Base-by-base conservation (phyloP, 1,284 basidiomycete species). In the Anthracocystis panici-leucophaei region DNA sequence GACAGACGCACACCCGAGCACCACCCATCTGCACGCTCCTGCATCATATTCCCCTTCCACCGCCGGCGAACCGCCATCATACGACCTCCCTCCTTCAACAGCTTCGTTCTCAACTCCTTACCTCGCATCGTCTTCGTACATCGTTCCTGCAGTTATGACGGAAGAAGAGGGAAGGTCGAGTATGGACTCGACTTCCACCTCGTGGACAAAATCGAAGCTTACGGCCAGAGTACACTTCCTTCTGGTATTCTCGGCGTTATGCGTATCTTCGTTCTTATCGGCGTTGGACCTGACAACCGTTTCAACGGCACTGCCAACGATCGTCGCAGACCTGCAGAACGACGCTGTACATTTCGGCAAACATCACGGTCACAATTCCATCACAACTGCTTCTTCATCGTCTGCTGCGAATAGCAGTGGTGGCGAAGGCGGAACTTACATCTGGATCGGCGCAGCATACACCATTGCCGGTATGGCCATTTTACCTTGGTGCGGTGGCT, bases 391-490 rank as follows among this genome's bases (percentile, higher is more conserved):
- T 12, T 1, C 35, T 18, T 27, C 44, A 1, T 4, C 16, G n/a
- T 25, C 52, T 10, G 31, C 14, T 3, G 20, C 52, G 1, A 55
- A 27, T 7, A 23, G 12, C 2, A n/a, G 44, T 10, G 38, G 41
- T 11, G 60, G 61, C 3, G 29, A 38, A 3, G 64, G 59, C 1
- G 74, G 70, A 2, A 70, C 61, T 5, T 76, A 68, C 40, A 76
- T 76, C 50, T 76, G 74, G 74, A 74, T 74, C 51, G 74, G 74
- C 16, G 48, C 74, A 7, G 74, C 70, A 6, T 76, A 68, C 35
- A 65, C 74, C 3, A 58, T 76, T 9, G 69, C 70, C 3, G 74
- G 74, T 1, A 76, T 65, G 61, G 53, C 70, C 1, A 66, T 76
- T 29, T 31, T 76, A 9, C 74, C 74, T 9, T 59, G 57, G 70